Conservation (phyloP, 2,329 filamentous ascomycete genomes). For the Epichloe brachyelytri region DNA sequence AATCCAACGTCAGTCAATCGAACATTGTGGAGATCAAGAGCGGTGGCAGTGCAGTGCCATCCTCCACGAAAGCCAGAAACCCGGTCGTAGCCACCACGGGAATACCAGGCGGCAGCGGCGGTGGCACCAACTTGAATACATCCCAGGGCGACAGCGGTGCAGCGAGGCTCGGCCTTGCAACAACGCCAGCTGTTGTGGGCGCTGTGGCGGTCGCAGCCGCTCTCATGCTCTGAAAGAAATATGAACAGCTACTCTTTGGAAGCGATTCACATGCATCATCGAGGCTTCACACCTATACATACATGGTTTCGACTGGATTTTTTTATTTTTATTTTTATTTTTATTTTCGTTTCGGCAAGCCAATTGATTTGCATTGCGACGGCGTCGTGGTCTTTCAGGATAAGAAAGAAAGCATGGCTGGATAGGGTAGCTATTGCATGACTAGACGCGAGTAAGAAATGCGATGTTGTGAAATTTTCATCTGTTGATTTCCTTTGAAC, state of each 20-base stretch:
- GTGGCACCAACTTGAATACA: background rate
- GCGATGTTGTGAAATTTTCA: too few relatives aligned
- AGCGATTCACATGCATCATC: too few relatives aligned
- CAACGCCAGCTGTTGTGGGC: background rate
- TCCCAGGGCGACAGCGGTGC: constrained; percentile 5
- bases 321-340: background rate
- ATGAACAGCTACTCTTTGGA: too few relatives aligned
- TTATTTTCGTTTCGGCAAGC: background rate
- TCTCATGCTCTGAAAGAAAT: background rate
- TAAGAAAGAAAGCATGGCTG: background rate
- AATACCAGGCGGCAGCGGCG: constrained; percentile 11
- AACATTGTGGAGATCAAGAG: constrained; percentile 42
- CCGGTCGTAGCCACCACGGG: constrained; percentile 37
- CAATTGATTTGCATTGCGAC: constrained; percentile 4
- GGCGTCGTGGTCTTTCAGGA: background rate
- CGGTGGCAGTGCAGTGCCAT: constrained; percentile 37
- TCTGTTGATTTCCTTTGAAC: too few relatives aligned
- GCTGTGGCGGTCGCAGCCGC: background rate
- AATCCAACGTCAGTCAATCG: constrained; percentile 37
- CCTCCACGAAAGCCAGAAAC: constrained; percentile 36
- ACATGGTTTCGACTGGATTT: background rate
- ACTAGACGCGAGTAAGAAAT: too few relatives aligned
- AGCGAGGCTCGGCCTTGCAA: background rate
- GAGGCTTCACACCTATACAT: too few relatives aligned
- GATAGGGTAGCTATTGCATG: background rate